Base-by-base conservation (phyloP, 306 rosid genomes). In the Trifolium dubium region DNA sequence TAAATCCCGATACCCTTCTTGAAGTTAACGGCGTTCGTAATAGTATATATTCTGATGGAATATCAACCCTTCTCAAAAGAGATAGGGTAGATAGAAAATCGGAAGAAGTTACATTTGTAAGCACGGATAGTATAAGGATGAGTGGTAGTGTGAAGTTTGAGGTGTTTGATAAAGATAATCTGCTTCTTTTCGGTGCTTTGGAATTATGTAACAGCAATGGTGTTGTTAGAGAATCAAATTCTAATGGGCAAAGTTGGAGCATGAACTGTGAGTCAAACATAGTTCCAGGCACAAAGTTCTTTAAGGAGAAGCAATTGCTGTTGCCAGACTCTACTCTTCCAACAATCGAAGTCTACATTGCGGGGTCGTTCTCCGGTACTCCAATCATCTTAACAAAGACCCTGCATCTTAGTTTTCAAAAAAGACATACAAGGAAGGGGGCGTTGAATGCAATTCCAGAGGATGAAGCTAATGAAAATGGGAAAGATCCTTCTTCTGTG, bases 81-180 rank as follows among this genome's bases (percentile, higher is more conserved):
- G 90, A 92, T 51, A 84, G 93, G 59, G 79, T 89, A 2, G 98
- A 92, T 80, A 85, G 83, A 71, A 89, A 83, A 76, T 92, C 93
- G 1, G 96, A 89, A 78, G 96, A 89, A 85, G 90, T 84, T 13
- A 89, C 97, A 10, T 92, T 88, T 81, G 92, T 88, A 59, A 89
- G 98, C 86, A 92, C 96, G 4, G 93, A 92, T 80, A 88, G 89
- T 56, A 77, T 84, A 81, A 86, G 93, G 85, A 86, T 83, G 77
- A 86, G 92, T 49, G 90, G 90, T n/a, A 78, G 86, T 81, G 92
- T 88, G 79, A 89, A 84, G 82, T 89, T 88, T 73, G 92, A 88
- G 85, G 93, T 86, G 82, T 86, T 92, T 35, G 90, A 89, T 82
- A 81, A 84, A 67, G 84, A 88, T 66, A 67, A 79, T 71, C 77